Conservation (phyloP, 139 green algal genomes). For the Chlamydomonas incerta region DNA sequence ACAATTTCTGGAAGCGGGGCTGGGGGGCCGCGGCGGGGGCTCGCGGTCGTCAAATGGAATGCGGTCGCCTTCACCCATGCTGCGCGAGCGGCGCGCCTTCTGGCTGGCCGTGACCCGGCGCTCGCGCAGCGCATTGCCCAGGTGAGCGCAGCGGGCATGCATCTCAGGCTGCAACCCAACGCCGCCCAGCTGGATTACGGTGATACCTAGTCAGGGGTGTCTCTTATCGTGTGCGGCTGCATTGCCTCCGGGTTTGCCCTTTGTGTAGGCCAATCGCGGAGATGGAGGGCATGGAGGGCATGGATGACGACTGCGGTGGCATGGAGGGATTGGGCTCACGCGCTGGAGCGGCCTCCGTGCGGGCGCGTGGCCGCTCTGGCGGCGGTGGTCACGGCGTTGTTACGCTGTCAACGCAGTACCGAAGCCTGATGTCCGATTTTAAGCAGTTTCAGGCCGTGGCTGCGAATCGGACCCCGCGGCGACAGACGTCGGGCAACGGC, state of each 20-base stretch:
- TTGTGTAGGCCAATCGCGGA: neutral
- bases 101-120: neutral
- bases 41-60: neutral
- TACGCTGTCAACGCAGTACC: conserved; percentile 18
- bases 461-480: no score
- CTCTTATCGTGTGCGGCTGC: no score
- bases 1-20: neutral
- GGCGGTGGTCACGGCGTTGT: no score
- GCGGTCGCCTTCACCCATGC: conserved; percentile 9
- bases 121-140: conserved; percentile 1
- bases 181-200: no score
- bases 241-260: no score
- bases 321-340: no score
- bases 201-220: no score
- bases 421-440: conserved; percentile 5
- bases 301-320: neutral
- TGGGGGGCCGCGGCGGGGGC: neutral
- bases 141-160: neutral
- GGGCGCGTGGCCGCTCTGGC: no score
- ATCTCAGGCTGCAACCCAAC: no score
- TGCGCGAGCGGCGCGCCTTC: neutral
- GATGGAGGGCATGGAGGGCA: neutral
- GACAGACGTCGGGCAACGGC: no score
- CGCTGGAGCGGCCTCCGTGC: no score
- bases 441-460: neutral